Base-by-base conservation (phyloP, 331 rosid genomes). In the Telfairia occidentalis region DNA sequence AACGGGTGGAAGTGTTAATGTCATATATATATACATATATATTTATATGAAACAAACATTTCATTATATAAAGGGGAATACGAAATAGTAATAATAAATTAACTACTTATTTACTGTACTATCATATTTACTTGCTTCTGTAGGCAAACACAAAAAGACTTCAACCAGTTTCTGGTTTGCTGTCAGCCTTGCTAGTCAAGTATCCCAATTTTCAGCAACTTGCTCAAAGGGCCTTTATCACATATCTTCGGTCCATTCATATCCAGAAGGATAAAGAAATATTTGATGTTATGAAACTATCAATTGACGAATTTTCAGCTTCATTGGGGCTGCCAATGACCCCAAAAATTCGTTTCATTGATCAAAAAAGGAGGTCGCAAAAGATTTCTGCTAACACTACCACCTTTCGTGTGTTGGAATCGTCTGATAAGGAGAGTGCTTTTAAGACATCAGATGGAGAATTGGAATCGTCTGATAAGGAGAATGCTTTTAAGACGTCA, bases 241-340 rank as follows among this genome's bases (percentile, higher is more conserved):
- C 92, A 26, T 94, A 91, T 77, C 70, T 94, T 78, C 86, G 84
- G 79, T 94, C 98, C 71, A 78, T 91, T 76, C 80, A 86, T 40
- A 77, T 87, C 24, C 96, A 88, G 73, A 89, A 88, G 86, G 96
- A 94, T 77, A 94, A 77, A 80, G 98, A 94, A 78, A 84, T 94
- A 42, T 94, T 91, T 79, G 96, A 94, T 81, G 86, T 87, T 75
- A 81, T 48, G 77, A 90, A 91, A 78, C 85, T 94, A 54, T 90
- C 92, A 6, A 71, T 94, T 74, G 91, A 91, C 40, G 83, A 86
- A 30, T 89, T 79, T 85, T 83, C 98, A 28, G 96, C 92, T 35
- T 91, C 98, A 34, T 66, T 94, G 80, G 98, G 98, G 63, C 83
- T 94, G 50, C 91, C 97, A 43, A 85, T 89, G 87, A 89, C 91